Conservation (phyloP, 2,329 filamentous ascomycete genomes). For the Xenoacremonium recifei region DNA sequence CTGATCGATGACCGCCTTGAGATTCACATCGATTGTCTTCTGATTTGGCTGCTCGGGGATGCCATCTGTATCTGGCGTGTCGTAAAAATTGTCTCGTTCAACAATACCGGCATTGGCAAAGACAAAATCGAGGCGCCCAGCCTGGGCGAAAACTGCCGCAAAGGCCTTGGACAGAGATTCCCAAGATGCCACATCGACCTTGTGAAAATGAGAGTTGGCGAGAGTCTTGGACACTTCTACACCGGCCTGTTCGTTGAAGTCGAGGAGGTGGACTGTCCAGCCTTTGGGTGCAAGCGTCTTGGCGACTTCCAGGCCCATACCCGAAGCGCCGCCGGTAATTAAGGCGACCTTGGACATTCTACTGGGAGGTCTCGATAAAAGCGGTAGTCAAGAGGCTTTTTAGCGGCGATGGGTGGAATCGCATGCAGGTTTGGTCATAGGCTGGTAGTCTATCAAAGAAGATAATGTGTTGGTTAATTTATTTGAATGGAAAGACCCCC, state of each 20-base stretch:
- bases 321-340: constrained; percentile 16
- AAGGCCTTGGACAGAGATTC: constrained; percentile 4
- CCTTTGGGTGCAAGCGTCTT: constrained; percentile 10
- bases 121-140: constrained; percentile 9
- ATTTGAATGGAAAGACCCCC: background rate
- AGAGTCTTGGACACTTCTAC: constrained; percentile 1
- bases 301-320: constrained; percentile 23
- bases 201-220: constrained; percentile 1
- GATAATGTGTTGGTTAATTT: background rate
- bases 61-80: constrained; percentile 3
- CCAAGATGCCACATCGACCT: constrained; percentile 9
- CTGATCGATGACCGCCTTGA: constrained; percentile 36
- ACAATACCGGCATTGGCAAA: constrained; percentile 12
- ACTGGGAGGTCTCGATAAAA: background rate
- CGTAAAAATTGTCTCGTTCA: constrained; percentile 12
- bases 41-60: constrained; percentile 21
- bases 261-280: constrained; percentile 18
- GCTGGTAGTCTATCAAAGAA: too few species aligned
- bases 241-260: constrained; percentile 18
- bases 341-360: constrained; percentile 12
- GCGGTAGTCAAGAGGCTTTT: too few species aligned
- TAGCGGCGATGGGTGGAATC: too few species aligned
- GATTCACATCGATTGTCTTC: constrained; percentile 30
- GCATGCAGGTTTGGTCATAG: too few species aligned
- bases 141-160: background rate